phyloP scores from a whole-genome alignment of 345 rosid genomes.

The Pseudoturritis turrita region DNA sequence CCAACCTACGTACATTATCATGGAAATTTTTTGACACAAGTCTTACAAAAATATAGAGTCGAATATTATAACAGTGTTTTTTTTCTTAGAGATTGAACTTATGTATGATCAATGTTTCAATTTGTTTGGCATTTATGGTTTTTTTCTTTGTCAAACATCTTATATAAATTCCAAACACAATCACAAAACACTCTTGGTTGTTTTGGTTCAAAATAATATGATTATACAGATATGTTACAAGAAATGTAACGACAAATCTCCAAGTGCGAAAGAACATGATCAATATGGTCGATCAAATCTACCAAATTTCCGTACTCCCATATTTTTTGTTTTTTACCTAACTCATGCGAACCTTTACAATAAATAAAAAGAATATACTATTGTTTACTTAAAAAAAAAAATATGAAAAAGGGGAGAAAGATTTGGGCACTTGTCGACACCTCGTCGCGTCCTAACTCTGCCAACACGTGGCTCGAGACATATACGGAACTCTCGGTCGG shows the following conservation, averaged over 20 bases:
- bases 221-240: background rate
- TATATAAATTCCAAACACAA: background rate
- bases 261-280: background rate
- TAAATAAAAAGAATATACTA: background rate
- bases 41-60: background rate
- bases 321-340: conserved; percentile 14
- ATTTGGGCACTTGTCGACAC: conserved; percentile 29
- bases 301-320: conserved; percentile 17
- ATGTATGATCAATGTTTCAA: background rate
- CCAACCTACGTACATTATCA: background rate
- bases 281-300: conserved; percentile 4
- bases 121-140: too few relatives aligned
- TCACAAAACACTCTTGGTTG: background rate
- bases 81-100: background rate
- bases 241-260: background rate
- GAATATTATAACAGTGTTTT: background rate
- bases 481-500: conserved; percentile 31
- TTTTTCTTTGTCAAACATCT: too few relatives aligned
- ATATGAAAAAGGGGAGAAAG: background rate
- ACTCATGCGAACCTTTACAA: conserved; percentile 10
- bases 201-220: background rate
- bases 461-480: conserved; percentile 32
- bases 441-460: background rate
- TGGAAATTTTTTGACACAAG: too few relatives aligned
- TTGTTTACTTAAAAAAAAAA: background rate